Base-by-base conservation (phyloP, 148 eudicot species). In the Nyssa sinensis region DNA sequence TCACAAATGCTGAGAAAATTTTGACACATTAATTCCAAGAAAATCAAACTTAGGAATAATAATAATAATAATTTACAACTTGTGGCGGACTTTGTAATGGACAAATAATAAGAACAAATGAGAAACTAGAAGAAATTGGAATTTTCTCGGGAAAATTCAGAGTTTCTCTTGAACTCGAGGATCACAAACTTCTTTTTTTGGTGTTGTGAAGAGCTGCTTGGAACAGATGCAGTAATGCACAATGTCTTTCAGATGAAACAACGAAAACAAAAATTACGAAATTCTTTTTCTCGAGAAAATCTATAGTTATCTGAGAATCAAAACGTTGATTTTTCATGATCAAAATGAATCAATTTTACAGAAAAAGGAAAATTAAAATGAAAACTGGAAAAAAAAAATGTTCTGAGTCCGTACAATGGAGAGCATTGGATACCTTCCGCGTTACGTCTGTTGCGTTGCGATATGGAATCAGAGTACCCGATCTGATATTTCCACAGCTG, bases 71-170 rank as follows among this genome's bases (percentile, higher is more conserved):
- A n/a, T n/a, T n/a, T n/a, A n/a, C n/a, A 67, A 27, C 24, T 24
- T n/a, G 4, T 33, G 35, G 44, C 4, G 7, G 35, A 25, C 11
- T 23, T n/a, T n/a, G n/a, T n/a, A n/a, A n/a, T n/a, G n/a, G n/a
- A 49, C 35, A 3, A 62, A 9, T 30, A 7, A 3, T 8, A 1
- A 66, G 79, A 77, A 30, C 77, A 8, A 16, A 77, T 4, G 71
- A 71, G n/a, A n/a, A n/a, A n/a, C n/a, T n/a, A 31, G 75, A 67
- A 57, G 81, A 83, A 73, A 63, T 75, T 29, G 62, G 3, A 58
- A 4, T 23, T 72, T 37, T 34, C 51, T 39, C 57, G 0, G 23
- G 34, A 72, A 34, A 35, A 60, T 58, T 64, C 3, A 19, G 1
- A 8, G 24, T 33, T 59, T 71, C 74, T 58, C 11, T n/a, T n/a